phyloP scores from a whole-genome alignment of 2,329 filamentous ascomycete species.

The Fusarium subtropicale region DNA sequence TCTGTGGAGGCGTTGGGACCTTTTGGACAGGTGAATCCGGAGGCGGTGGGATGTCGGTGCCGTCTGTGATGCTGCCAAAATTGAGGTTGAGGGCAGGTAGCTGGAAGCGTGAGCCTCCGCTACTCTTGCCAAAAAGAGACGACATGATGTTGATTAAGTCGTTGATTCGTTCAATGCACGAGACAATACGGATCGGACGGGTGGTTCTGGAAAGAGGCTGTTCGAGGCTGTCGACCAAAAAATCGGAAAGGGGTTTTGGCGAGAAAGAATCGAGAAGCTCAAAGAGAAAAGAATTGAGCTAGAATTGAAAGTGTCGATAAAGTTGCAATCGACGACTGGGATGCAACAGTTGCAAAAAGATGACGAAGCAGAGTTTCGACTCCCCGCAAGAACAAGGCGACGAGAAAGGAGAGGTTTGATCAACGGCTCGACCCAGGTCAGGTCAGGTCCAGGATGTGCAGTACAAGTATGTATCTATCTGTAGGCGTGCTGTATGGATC shows the following conservation, averaged over 20 bases:
- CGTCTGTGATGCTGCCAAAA: constrained; percentile 69
- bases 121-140: constrained; percentile 48
- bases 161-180: constrained; percentile 24
- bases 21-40: constrained; percentile 65
- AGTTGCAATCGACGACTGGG: constrained; percentile 27
- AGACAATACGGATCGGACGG: constrained; percentile 30
- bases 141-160: constrained; percentile 46
- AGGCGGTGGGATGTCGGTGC: constrained; percentile 70
- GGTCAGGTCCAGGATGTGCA: constrained; percentile 22
- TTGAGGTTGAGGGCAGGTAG: constrained; percentile 69
- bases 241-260: constrained; percentile 25
- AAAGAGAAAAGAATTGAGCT: constrained; percentile 16
- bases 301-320: constrained; percentile 9
- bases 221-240: constrained; percentile 25
- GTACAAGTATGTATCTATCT: constrained; percentile 16
- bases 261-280: constrained; percentile 16
- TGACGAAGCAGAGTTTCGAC: constrained; percentile 46
- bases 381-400: constrained; percentile 47
- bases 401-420: constrained; percentile 45
- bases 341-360: constrained; percentile 38
- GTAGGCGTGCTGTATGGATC: constrained; percentile 15
- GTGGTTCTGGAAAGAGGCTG: constrained; percentile 9
- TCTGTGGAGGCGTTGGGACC: constrained; percentile 58
- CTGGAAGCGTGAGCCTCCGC: constrained; percentile 60
- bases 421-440: constrained; percentile 35